Evolutionary conservation across 106 monocot species (phyloP), one percentile per base, ranked within the genome.

Genomic region (Allium sativum): DNA sequence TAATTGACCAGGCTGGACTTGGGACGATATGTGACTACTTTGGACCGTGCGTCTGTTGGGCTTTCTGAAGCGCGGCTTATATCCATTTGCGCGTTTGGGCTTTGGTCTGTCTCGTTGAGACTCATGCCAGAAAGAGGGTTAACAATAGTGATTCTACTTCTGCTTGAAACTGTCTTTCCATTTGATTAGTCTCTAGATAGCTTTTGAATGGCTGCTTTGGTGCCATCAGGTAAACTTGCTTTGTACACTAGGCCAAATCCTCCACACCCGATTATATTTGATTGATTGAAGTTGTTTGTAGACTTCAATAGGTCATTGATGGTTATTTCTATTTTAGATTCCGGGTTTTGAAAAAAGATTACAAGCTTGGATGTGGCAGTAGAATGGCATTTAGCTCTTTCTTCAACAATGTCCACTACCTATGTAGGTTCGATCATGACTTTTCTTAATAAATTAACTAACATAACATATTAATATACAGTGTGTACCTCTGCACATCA

Each of bases 201-300:
- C 72, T 67, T 81, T 67, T 86, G 82, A 21, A 86, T 66, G 41
- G 86, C 86, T 12, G 73, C 76, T 64, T 82, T 86, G 15, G 79
- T 73, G 20, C 78, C 82, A 64, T 86, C 73, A 4, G 78, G 78
- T 10, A 86, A 73, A 48, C 59, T 67, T 12, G 86, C 82, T 66
- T 82, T 82, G 76, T 82, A 86, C 9, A 86, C 86, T 40, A 86
- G 66, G 10, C 86, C 82, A 59, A 86, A 86, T 4, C 86, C 86
- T 10, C 86, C 86, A 40, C 78, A 86, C 0, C 86, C 86, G 14
- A 86, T 76, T 18, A 86, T 86, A 61, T 86, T 82, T 40, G 72
- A 75, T 70, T 81, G 82, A 52, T 86, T 81, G 52, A 86, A 86
- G 56, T 82, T 79, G 68, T 78, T 82, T 14, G 86, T 86, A 19